Conservation (phyloP, 2,329 filamentous ascomycete genomes). For the Sporothrix pallida region DNA sequence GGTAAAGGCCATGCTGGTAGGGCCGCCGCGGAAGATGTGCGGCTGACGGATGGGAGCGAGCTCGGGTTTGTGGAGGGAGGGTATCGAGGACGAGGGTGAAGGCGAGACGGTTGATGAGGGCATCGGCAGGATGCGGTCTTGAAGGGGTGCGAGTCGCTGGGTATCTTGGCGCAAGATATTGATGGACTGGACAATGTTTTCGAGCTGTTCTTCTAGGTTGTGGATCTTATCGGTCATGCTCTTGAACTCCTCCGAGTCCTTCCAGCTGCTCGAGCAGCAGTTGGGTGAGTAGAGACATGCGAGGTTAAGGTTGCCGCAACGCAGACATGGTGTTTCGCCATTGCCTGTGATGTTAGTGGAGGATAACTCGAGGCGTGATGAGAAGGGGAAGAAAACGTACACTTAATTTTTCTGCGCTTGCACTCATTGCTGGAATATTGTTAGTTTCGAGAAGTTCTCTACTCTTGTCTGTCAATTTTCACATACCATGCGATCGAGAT, state of each 20-base stretch:
- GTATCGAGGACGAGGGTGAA: slow-evolving; percentile 53
- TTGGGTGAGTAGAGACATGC: slow-evolving; percentile 39
- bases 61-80: slow-evolving; percentile 52
- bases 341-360: slow-evolving; percentile 51
- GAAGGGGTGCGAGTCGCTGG: slow-evolving; percentile 52
- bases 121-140: slow-evolving; percentile 49
- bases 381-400: slow-evolving; percentile 32
- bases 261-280: slow-evolving; percentile 52
- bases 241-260: slow-evolving; percentile 74
- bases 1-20: slow-evolving; percentile 84
- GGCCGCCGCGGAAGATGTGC: slow-evolving; percentile 73
- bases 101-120: slow-evolving; percentile 49
- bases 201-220: slow-evolving; percentile 82
- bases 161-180: slow-evolving; percentile 67
- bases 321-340: slow-evolving; percentile 69
- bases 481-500: slow-evolving; percentile 65
- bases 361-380: slow-evolving; percentile 6
- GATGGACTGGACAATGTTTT: slow-evolving; percentile 74
- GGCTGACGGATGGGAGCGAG: slow-evolving; percentile 57
- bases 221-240: slow-evolving; percentile 76
- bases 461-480: no score
- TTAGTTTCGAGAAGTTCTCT: no score
- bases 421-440: slow-evolving; percentile 55
- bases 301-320: slow-evolving; percentile 71
- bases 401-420: slow-evolving; percentile 52